Percentiles rank a stretch among this genome's conserved stretches.
phyloP scores from a whole-genome alignment of 148 eudicot species.

The Amaranthus cruentus region DNA sequence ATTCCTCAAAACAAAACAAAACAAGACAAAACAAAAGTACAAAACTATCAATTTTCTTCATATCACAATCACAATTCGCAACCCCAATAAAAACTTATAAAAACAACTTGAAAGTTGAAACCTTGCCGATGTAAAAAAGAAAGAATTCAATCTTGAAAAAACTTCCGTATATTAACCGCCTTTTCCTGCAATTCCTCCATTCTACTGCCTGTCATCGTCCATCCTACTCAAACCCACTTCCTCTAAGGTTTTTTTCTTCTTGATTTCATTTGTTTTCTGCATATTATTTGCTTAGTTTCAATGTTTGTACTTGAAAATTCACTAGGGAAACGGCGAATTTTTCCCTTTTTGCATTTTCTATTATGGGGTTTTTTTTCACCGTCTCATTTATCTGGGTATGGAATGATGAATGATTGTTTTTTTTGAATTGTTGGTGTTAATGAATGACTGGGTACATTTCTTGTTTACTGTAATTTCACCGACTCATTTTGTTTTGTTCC shows the following conservation, averaged over 20 bases:
- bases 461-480: too few species aligned
- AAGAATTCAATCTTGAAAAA: neutral
- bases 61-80: too few species aligned
- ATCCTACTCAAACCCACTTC: neutral
- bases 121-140: neutral
- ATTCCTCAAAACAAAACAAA: too few species aligned
- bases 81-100: neutral
- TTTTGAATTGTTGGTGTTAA: too few species aligned
- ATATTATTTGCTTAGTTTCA: too few species aligned
- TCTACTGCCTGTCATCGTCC: neutral
- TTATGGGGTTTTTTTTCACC: neutral
- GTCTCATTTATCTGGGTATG: too few species aligned
- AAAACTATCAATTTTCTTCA: too few species aligned
- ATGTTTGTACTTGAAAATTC: neutral
- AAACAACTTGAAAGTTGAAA: neutral
- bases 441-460: too few species aligned
- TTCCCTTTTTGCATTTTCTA: neutral
- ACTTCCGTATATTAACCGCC: neutral
- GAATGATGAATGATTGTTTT: too few species aligned
- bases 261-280: neutral
- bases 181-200: neutral
- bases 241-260: neutral
- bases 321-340: neutral
- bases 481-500: too few species aligned
- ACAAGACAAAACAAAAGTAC: too few species aligned